These are phyloP conservation scores for Neofusicoccum parvum DNA, from an alignment of 2,329 filamentous ascomycete species.

Conservation along the genomic window DNA sequence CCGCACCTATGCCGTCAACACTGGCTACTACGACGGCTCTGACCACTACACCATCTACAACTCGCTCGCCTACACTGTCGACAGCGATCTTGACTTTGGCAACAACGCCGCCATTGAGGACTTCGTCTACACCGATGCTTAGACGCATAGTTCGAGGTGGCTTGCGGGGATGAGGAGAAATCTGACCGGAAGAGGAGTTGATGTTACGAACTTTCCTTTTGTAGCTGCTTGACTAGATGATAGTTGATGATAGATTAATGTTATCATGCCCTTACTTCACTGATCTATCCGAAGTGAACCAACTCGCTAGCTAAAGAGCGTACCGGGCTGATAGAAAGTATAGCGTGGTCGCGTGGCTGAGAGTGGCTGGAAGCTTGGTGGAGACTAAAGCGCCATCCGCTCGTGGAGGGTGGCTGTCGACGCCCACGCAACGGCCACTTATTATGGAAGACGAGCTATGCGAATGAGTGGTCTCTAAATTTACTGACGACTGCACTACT, in stretches of 20 bases:
- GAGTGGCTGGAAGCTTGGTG: background rate
- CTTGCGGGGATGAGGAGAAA: background rate
- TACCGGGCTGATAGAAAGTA: too few species aligned
- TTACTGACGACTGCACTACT: too few species aligned
- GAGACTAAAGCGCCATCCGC: background rate
- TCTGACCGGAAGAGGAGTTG: background rate
- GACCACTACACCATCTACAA: conserved; percentile 20
- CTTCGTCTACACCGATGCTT: background rate
- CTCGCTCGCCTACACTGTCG: conserved; percentile 12
- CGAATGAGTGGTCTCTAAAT: too few species aligned
- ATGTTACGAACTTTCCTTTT: background rate
- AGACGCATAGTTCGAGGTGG: background rate
- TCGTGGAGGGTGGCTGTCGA: background rate
- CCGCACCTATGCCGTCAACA: conserved; percentile 8
- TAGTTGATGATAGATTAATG: too few species aligned
- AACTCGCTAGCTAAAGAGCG: too few species aligned
- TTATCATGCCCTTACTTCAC: too few species aligned
- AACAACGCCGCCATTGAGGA: background rate
- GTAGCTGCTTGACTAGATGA: background rate
- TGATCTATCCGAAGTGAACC: too few species aligned
- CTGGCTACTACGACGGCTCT: conserved; percentile 1
- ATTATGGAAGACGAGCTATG: too few species aligned
- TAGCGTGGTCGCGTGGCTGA: background rate
- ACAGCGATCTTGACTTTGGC: conserved; percentile 5
- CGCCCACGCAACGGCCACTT: too few species aligned